Conservation (phyloP, 2,329 filamentous ascomycete genomes). For the Fusarium sp. region DNA sequence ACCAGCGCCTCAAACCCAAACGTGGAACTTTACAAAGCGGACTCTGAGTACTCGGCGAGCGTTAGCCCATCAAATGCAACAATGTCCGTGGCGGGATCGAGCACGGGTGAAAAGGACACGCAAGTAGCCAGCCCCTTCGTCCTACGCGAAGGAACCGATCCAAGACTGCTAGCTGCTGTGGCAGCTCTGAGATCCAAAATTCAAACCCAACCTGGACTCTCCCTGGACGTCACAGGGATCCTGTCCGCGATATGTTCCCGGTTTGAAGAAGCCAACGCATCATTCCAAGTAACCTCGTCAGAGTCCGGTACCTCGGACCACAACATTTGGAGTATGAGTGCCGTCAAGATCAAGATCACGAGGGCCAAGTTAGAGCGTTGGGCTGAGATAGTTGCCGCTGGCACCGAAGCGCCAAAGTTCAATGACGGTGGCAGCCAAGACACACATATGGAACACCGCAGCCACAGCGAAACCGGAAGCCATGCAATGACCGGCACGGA, state of each 20-base stretch:
- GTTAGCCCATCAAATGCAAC: constrained; percentile 22
- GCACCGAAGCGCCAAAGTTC: constrained; percentile 47
- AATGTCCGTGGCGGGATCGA: constrained; percentile 15
- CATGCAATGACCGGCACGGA: background rate
- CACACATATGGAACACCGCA: constrained; percentile 28
- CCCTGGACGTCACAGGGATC: constrained; percentile 60
- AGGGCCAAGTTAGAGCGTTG: constrained; percentile 61
- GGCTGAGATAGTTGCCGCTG: constrained; percentile 59
- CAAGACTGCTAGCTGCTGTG: constrained; percentile 56
- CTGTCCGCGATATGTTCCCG: constrained; percentile 56
- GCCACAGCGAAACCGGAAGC: background rate
- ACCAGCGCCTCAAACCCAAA: constrained; percentile 40
- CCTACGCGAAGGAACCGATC: constrained; percentile 52
- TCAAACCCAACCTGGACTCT: constrained; percentile 58
- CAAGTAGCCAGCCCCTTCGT: constrained; percentile 36
- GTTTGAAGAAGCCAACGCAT: constrained; percentile 59
- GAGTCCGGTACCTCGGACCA: constrained; percentile 55
- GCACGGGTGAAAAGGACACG: constrained; percentile 17
- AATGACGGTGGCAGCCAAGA: constrained; percentile 35
- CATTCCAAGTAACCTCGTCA: constrained; percentile 50
- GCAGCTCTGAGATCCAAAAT: constrained; percentile 58
- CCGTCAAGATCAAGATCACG: constrained; percentile 61
- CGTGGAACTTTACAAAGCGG: constrained; percentile 38
- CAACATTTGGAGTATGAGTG: constrained; percentile 63
- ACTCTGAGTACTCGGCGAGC: constrained; percentile 40